Conservation (phyloP, 371 early-diverging fungal species). For the Mortierella sp. region DNA sequence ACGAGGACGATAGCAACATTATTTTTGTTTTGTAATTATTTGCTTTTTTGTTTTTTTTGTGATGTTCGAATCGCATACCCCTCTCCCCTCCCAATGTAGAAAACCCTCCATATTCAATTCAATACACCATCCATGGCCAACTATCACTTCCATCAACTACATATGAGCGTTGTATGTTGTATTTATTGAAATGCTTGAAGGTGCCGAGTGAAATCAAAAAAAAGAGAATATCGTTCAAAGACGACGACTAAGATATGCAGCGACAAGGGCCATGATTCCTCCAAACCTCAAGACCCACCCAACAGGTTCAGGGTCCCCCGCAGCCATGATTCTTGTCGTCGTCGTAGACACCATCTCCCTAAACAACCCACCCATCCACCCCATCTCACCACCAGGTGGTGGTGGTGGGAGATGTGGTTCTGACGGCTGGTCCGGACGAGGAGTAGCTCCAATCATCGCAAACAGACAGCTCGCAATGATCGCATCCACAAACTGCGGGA, state of each 20-base stretch:
- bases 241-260: slow-evolving; percentile 60
- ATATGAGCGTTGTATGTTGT: too few relatives aligned
- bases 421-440: background rate
- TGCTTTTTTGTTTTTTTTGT: background rate
- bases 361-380: slow-evolving; percentile 14
- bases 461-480: slow-evolving; percentile 66
- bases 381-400: slow-evolving; percentile 21
- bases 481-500: slow-evolving; percentile 78
- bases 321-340: background rate
- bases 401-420: slow-evolving; percentile 1
- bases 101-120: background rate
- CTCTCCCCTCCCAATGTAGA: background rate
- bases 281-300: slow-evolving; percentile 68
- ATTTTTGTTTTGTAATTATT: slow-evolving; percentile 5
- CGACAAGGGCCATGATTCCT: slow-evolving; percentile 68
- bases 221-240: slow-evolving; percentile 11
- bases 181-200: background rate
- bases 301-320: slow-evolving; percentile 50
- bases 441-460: slow-evolving; percentile 56
- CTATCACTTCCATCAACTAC: too few relatives aligned
- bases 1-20: too few relatives aligned
- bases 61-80: background rate
- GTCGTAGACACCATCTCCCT: too few relatives aligned
- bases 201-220: background rate
- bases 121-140: too few relatives aligned